Evolutionary conservation across 225 moss, liverwort and hornwort species (phyloP).

Genomic region (Polytrichum commune): DNA sequence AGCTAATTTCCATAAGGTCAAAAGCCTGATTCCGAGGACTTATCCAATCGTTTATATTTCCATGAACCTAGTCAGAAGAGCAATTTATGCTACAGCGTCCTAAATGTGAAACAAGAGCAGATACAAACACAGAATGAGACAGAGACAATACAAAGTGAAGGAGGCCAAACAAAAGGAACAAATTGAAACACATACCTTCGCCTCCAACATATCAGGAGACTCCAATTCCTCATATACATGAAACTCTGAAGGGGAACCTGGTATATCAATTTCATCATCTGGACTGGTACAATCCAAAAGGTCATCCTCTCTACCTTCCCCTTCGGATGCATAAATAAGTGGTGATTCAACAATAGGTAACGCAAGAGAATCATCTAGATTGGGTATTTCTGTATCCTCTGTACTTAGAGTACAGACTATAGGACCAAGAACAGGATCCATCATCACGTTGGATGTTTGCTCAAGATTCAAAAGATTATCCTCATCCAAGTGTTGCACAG

Average conservation of each 20-base stretch:
- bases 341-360: slow-evolving; percentile 39
- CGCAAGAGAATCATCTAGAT: slow-evolving; percentile 62
- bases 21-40: no score
- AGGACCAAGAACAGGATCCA: slow-evolving; percentile 56
- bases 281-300: slow-evolving; percentile 31
- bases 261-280: slow-evolving; percentile 42
- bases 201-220: slow-evolving; percentile 34
- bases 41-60: no score
- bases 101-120: no score
- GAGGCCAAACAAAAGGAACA: not conserved
- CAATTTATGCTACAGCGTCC: no score
- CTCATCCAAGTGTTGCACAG: slow-evolving; percentile 32
- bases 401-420: slow-evolving; percentile 61
- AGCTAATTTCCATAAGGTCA: no score
- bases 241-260: slow-evolving; percentile 47
- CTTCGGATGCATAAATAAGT: slow-evolving; percentile 49
- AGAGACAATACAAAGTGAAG: no score
- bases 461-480: slow-evolving; percentile 19
- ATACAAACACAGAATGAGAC: no score
- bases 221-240: slow-evolving; percentile 45
- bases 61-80: no score
- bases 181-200: slow-evolving; percentile 27
- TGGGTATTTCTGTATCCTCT: slow-evolving; percentile 75
- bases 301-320: slow-evolving; percentile 28
- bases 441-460: slow-evolving; percentile 28